Evolutionary conservation across 2,329 filamentous ascomycete genomes (phyloP).

Genomic region (Coniochaeta pulveracea): DNA sequence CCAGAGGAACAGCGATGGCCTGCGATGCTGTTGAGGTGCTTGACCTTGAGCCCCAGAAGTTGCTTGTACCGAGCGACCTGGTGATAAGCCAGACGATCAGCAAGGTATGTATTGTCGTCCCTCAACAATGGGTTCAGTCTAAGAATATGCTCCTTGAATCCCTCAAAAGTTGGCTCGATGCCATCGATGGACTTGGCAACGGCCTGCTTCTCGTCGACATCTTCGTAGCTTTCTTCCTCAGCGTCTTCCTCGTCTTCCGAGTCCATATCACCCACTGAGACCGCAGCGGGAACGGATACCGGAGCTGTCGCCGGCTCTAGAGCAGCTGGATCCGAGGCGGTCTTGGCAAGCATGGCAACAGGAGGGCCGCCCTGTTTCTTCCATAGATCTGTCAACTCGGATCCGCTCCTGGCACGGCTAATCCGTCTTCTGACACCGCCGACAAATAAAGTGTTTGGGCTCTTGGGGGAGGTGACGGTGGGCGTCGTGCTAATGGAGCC

Average conservation of each 20-base stretch:
- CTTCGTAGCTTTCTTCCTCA: conserved; percentile 52
- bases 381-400: conserved; percentile 38
- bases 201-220: conserved; percentile 50
- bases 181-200: conserved; percentile 51
- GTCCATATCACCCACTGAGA: no score
- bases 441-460: conserved; percentile 32
- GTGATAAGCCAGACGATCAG: conserved; percentile 74
- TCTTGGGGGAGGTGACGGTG: conserved; percentile 42
- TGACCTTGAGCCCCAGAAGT: conserved; percentile 57
- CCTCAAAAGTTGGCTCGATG: conserved; percentile 61
- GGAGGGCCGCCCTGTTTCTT: conserved; percentile 42
- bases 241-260: conserved; percentile 36
- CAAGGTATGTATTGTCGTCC: conserved; percentile 46
- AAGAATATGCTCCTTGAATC: conserved; percentile 65
- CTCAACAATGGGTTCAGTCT: conserved; percentile 62
- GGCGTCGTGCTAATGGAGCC: conserved; percentile 46
- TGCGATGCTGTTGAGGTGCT: conserved; percentile 52
- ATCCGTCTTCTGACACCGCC: conserved; percentile 33
- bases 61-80: conserved; percentile 71
- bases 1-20: conserved; percentile 46
- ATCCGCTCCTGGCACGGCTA: conserved; percentile 45
- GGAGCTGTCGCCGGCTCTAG: background rate
- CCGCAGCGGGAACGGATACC: conserved; percentile 11
- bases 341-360: conserved; percentile 33
- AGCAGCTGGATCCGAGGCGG: conserved; percentile 7